A percentile compares a stretch with the other conserved stretches of the same genome.
Evolutionary conservation across 1,284 basidiomycete genomes (phyloP).

Genomic region (Exobasidium cylindrosporum): DNA sequence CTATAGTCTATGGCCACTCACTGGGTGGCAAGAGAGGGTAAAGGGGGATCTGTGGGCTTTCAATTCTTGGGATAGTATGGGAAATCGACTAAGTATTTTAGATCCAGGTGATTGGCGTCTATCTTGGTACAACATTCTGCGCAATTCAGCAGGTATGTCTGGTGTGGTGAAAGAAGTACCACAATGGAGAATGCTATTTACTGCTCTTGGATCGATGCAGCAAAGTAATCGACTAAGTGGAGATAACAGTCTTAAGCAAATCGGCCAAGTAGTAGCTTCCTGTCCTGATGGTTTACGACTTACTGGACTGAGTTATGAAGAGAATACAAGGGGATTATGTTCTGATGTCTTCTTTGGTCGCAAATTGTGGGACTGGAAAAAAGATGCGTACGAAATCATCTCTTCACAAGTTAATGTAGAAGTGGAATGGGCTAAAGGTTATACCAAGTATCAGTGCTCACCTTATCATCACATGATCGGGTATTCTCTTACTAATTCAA

Average conservation of each 20-base stretch:
- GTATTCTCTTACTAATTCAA: conserved; percentile 13
- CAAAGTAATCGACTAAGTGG: conserved; percentile 14
- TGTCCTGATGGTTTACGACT: conserved; percentile 22
- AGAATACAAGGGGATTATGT: conserved; percentile 15
- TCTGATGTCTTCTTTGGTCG: conserved; percentile 18
- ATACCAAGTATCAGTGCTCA: conserved; percentile 17
- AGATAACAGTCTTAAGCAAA: neutral
- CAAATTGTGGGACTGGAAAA: conserved; percentile 10
- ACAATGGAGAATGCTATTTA: conserved; percentile 12
- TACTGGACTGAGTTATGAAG: conserved; percentile 3
- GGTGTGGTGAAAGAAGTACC: neutral
- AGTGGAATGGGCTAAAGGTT: conserved; percentile 15
- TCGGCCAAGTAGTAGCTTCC: conserved; percentile 13
- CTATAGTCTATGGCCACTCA: conserved; percentile 20
- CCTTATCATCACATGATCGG: conserved; percentile 11
- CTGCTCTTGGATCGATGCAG: conserved; percentile 10
- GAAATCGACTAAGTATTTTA: conserved; percentile 11
- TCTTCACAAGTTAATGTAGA: neutral
- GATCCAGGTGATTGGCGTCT: conserved; percentile 19
- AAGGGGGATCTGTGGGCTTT: conserved; percentile 18
- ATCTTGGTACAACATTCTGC: neutral
- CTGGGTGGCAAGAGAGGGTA: conserved; percentile 18
- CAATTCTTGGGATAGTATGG: conserved; percentile 10
- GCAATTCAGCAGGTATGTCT: neutral
- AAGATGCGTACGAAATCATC: conserved; percentile 7